phyloP scores from a whole-genome alignment of 495 filamentous ascomycete genomes.

The Astrothelium macrocarpum region DNA sequence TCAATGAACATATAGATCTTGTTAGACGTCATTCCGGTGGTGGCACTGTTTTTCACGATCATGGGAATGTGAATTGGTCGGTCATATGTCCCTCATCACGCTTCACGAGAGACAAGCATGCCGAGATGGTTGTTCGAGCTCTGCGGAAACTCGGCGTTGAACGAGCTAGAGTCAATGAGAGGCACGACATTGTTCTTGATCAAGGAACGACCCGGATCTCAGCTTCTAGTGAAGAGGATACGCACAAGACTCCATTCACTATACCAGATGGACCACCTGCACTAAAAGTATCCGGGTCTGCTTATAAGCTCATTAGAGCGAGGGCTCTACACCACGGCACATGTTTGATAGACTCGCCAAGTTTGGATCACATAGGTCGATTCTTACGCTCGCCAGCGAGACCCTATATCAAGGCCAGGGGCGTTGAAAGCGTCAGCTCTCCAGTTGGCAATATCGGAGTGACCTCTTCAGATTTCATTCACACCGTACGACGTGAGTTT shows the following conservation, averaged over 20 bases:
- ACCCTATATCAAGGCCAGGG: conserved; percentile 64
- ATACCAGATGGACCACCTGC: conserved; percentile 19
- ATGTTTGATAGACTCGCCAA: conserved; percentile 62
- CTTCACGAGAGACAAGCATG: conserved; percentile 81
- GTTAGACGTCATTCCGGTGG: conserved; percentile 81
- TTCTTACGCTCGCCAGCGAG: conserved; percentile 66
- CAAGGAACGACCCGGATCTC: conserved; percentile 24
- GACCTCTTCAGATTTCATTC: conserved; percentile 24
- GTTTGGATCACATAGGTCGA: conserved; percentile 53
- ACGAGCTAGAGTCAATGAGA: conserved; percentile 62
- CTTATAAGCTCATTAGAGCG: conserved; percentile 76
- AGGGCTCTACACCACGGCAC: conserved; percentile 88
- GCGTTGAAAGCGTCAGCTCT: conserved; percentile 88
- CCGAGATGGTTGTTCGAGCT: conserved; percentile 79
- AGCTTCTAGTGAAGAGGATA: conserved; percentile 25
- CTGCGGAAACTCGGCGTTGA: conserved; percentile 47
- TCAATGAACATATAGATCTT: conserved; percentile 43
- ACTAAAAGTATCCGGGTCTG: conserved; percentile 78
- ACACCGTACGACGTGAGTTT: conserved; percentile 37
- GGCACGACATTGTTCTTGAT: conserved; percentile 86
- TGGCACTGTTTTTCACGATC: conserved; percentile 88
- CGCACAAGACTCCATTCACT: conserved; percentile 30
- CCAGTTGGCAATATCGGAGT: conserved; percentile 66
- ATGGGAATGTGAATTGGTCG: conserved; percentile 85
- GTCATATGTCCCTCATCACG: conserved; percentile 66